Evolutionary conservation across 148 eudicot genomes (phyloP).

Genomic region (Dysphania ambrosioides): DNA sequence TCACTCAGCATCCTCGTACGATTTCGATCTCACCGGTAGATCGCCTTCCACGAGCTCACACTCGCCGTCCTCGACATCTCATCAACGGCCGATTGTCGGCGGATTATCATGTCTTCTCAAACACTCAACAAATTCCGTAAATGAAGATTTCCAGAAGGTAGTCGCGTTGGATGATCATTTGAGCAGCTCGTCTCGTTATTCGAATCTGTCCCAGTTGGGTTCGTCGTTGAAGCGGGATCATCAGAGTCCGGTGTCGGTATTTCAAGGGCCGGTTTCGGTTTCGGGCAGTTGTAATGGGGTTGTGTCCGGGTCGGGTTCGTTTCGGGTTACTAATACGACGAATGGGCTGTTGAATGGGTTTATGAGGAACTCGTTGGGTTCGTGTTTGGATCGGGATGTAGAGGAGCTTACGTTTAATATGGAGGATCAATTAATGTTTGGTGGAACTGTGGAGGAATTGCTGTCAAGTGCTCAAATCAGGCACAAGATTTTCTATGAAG

Average conservation of each 20-base stretch:
- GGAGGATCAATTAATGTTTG: conserved; percentile 54
- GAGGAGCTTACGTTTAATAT: conserved; percentile 70
- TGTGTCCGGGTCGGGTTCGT: conserved; percentile 28
- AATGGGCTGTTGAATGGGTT: conserved; percentile 57
- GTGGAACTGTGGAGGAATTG: conserved; percentile 48
- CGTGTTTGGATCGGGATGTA: conserved; percentile 55
- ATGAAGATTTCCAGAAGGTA: conserved; percentile 46
- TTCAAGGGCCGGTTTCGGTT: conserved; percentile 55
- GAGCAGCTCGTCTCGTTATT: conserved; percentile 37
- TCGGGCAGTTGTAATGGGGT: conserved; percentile 20
- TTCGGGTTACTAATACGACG: conserved; percentile 28
- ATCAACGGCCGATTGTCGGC: conserved; percentile 43
- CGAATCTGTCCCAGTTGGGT: too few relatives aligned
- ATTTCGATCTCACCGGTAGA: conserved; percentile 53
- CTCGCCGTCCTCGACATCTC: conserved; percentile 50
- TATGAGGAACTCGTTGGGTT: conserved; percentile 50
- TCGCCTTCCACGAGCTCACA: conserved; percentile 46
- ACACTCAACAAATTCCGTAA: conserved; percentile 34
- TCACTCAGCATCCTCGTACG: conserved; percentile 46
- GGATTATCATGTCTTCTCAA: conserved; percentile 58
- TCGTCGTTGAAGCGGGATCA: conserved; percentile 27
- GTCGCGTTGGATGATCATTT: conserved; percentile 27
- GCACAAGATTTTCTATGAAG: conserved; percentile 64
- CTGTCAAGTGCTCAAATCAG: conserved; percentile 58
- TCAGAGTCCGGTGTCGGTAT: conserved; percentile 83